Conservation (phyloP, 1,139 yeast species). For the Pichia sp. region DNA sequence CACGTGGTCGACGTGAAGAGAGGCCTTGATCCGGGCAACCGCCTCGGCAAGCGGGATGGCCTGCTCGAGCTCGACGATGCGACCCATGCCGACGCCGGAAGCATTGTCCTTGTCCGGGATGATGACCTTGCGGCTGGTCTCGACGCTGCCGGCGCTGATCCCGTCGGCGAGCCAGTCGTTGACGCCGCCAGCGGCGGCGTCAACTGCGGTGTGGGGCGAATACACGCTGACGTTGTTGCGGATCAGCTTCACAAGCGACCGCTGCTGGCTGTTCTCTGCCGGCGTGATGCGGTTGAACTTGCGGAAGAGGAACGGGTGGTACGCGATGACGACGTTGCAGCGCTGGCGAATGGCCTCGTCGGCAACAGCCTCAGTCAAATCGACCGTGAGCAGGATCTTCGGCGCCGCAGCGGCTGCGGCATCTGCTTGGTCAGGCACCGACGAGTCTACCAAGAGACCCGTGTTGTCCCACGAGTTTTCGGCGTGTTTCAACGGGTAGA, state of each 20-base stretch:
- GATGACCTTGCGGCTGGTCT: slow-evolving; percentile 31
- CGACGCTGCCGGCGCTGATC: slow-evolving; percentile 33
- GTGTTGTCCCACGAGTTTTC: slow-evolving; percentile 93
- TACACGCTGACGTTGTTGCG: slow-evolving; percentile 80
- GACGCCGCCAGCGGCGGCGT: slow-evolving; percentile 87
- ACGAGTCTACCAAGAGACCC: slow-evolving; percentile 68
- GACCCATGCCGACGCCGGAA: slow-evolving; percentile 76
- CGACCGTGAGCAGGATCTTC: slow-evolving; percentile 70
- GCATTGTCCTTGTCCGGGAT: slow-evolving; percentile 32
- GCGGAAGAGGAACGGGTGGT: slow-evolving; percentile 91
- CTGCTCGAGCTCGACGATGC: slow-evolving; percentile 48
- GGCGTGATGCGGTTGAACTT: slow-evolving; percentile 73
- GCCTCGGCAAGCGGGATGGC: slow-evolving; percentile 29
- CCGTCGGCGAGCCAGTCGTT: slow-evolving; percentile 85
- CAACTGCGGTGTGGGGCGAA: slow-evolving; percentile 94
- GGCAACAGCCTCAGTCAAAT: slow-evolving; percentile 77
- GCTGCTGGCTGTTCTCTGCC: slow-evolving; percentile 67
- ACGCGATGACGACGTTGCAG: slow-evolving; percentile 65
- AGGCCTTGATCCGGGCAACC: slow-evolving; percentile 50
- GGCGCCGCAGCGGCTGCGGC: slow-evolving; percentile 19
- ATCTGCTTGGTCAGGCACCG: slow-evolving; percentile 30
- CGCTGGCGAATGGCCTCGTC: slow-evolving; percentile 68
- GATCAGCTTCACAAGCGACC: slow-evolving; percentile 65
- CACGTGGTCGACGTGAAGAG: slow-evolving; percentile 49
- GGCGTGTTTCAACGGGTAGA: slow-evolving; percentile 44